phyloP scores from a whole-genome alignment of 352 stramenopile species.

The Phytophthora tentaculata region DNA sequence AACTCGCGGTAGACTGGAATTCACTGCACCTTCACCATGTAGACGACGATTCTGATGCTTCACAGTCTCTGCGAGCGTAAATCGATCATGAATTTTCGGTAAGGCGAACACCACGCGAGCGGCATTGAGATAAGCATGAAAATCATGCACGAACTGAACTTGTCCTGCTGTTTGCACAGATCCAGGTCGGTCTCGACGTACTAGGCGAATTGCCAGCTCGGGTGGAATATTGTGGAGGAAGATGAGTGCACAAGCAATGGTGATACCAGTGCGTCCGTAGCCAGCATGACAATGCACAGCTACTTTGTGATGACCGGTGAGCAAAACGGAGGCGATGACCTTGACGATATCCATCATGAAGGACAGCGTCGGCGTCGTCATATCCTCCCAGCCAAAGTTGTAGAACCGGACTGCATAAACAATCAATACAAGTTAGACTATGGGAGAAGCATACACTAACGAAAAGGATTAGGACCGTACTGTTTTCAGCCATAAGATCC shows the following conservation, averaged over 20 bases:
- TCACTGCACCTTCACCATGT: constrained; percentile 47
- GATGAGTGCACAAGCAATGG: constrained; percentile 86
- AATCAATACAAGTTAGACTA: neutral
- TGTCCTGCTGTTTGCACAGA: constrained; percentile 83
- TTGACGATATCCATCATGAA: constrained; percentile 91
- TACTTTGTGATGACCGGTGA: constrained; percentile 69
- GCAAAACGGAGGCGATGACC: constrained; percentile 79
- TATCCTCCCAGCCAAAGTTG: constrained; percentile 93
- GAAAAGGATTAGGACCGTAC: constrained; percentile 40
- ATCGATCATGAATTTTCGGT: constrained; percentile 75
- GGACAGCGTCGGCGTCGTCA: constrained; percentile 87
- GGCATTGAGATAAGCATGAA: constrained; percentile 78
- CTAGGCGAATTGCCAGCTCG: constrained; percentile 71
- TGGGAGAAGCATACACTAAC: neutral
- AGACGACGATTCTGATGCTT: constrained; percentile 76
- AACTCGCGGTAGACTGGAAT: constrained; percentile 54
- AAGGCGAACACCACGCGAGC: constrained; percentile 79
- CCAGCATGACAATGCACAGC: constrained; percentile 92
- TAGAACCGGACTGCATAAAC: constrained; percentile 78
- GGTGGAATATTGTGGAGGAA: constrained; percentile 84
- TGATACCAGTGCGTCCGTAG: constrained; percentile 87
- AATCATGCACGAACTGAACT: constrained; percentile 73
- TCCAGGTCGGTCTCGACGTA: constrained; percentile 72
- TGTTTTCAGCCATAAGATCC: constrained; percentile 87
- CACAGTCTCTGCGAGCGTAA: constrained; percentile 62